phyloP scores from a whole-genome alignment of 345 rosid genomes.

The Aegle marmelos region DNA sequence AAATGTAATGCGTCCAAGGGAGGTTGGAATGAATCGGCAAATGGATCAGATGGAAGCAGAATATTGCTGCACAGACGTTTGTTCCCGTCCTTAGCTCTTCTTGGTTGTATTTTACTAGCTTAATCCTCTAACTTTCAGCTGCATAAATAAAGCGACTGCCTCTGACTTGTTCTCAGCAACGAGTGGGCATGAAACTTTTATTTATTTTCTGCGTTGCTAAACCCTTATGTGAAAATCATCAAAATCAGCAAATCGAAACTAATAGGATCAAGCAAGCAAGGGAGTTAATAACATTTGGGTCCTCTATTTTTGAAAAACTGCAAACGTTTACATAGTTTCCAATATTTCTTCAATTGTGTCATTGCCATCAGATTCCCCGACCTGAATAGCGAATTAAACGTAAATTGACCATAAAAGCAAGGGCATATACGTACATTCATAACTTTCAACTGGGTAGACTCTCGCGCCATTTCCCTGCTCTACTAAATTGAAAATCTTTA shows the following conservation, averaged over 20 bases:
- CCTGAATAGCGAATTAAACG: not conserved
- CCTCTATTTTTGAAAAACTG: not conserved
- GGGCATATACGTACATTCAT: not conserved
- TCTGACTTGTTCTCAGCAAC: not conserved
- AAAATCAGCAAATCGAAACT: not conserved
- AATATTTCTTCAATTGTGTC: not conserved
- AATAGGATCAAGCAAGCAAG: not conserved
- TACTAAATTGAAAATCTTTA: not conserved
- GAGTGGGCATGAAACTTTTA: not conserved
- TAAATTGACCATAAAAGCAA: not conserved
- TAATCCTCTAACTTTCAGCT: not conserved
- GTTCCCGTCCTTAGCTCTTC: conserved; percentile 13
- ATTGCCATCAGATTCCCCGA: not conserved
- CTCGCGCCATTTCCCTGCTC: not conserved
- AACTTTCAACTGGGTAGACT: not conserved
- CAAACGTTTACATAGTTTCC: not conserved
- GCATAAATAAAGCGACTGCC: not conserved
- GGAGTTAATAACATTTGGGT: no score
- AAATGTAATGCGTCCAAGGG: not conserved
- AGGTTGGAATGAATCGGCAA: conserved; percentile 2
- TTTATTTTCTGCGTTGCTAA: not conserved
- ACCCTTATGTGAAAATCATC: not conserved
- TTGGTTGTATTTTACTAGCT: conserved; percentile 1
- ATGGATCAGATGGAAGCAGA: conserved; percentile 5
- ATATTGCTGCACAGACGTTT: not conserved